Base-by-base conservation (phyloP, 257 asterid genomes). In the Thymus quinquecostatus region DNA sequence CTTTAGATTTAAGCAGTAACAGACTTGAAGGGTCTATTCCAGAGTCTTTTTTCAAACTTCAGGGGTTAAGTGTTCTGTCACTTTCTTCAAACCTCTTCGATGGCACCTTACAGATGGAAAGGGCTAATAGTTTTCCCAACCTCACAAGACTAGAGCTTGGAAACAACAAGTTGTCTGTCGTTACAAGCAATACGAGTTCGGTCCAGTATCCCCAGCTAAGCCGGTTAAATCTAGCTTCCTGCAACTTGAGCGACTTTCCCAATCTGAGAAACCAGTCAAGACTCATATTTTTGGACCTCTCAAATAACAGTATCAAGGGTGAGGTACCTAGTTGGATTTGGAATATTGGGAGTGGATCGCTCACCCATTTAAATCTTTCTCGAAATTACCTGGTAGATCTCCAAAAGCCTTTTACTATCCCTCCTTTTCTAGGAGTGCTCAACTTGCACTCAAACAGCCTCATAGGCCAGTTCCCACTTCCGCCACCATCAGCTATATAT, bases 241-340 rank as follows among this genome's bases (percentile, higher is more conserved):
- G 93, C 82, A 77, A 81, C 43, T 32, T 89, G 69, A 13, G 11
- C 33, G 8, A 2, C 1, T 82, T 89, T 13, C 96, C 91, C 0
- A 49, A 80, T 14, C 54, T 84, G 38, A 53, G 54, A 40, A 78
- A 69, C 38, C 82, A 76, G 14, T 28, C 72, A 8, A 60, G 12
- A 1, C 0, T 86, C 56, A 1, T 3, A 1, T 27, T 55, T 2
- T 64, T 88, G 66, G 92, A 89, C 83, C 88, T 88, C n/a, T 88
- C 95, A 0, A 74, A 21, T 59, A 84, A 88, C 63, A 65, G 41
- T 54, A 77, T 88, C 1, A 0, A 0, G 11, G 95, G 88, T 28
- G 73, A 80, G 71, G 69, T 86, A 30, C 89, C 92, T 5, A 81
- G 71, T 38, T 88, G 92, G 96, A 78, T 88, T 43, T 86, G 96